Conservation (phyloP, 345 rosid species). For the Corymbia maculata region DNA sequence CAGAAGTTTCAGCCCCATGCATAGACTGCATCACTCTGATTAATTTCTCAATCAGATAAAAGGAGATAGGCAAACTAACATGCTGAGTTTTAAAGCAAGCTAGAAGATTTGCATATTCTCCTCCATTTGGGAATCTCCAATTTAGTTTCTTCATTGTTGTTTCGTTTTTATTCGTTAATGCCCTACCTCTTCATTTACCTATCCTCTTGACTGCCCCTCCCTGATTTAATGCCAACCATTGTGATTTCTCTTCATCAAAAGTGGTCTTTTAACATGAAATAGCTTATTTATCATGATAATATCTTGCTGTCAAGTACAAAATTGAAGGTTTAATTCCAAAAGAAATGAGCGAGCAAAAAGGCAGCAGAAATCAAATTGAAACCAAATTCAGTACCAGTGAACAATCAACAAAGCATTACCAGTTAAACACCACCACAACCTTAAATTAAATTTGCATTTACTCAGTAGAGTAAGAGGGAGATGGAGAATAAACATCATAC, state of each 20-base stretch:
- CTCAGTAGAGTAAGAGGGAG: background rate
- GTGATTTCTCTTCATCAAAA: background rate
- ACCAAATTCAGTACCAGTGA: background rate
- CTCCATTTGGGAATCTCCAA: background rate
- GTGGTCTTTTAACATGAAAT: background rate
- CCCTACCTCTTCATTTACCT: background rate
- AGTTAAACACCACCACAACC: background rate
- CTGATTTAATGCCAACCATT: background rate
- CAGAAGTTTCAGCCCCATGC: background rate
- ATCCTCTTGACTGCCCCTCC: background rate
- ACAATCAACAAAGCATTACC: background rate
- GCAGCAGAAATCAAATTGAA: background rate
- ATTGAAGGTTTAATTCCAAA: background rate
- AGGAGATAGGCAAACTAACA: background rate
- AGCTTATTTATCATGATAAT: background rate
- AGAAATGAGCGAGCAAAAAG: background rate
- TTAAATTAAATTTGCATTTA: background rate
- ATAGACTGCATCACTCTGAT: background rate
- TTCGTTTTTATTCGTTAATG: background rate
- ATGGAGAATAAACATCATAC: slow-evolving; percentile 10
- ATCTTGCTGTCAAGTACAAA: background rate
- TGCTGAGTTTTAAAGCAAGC: background rate
- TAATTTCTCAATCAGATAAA: background rate
- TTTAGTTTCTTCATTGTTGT: background rate
- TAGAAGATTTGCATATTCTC: background rate